Conservation (phyloP, 2,329 filamentous ascomycete species). For the Cordyceps fumosorosea region DNA sequence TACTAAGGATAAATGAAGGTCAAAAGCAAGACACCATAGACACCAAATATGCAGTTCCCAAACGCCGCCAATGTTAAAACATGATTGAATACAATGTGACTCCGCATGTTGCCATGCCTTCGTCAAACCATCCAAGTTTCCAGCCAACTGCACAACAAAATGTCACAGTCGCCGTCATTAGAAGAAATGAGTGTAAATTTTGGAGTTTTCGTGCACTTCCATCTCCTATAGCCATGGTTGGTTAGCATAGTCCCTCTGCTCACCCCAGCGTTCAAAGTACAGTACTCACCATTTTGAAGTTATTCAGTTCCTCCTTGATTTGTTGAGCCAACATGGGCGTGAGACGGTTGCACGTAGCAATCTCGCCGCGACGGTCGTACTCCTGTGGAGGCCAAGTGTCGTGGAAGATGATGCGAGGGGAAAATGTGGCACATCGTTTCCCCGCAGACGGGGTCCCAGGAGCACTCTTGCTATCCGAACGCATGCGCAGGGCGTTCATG, state of each 20-base stretch:
- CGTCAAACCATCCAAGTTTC: conserved; percentile 9
- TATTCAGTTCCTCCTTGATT: conserved; percentile 98
- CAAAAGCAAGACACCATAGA: conserved; percentile 46
- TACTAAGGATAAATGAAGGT: conserved; percentile 30
- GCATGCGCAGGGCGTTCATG: conserved; percentile 65
- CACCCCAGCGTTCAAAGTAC: not conserved
- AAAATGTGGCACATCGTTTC: conserved; percentile 70
- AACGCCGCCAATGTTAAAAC: conserved; percentile 45
- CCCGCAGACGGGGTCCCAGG: conserved; percentile 68
- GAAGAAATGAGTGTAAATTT: conserved; percentile 99
- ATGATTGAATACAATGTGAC: conserved; percentile 38
- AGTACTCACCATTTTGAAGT: conserved; percentile 75
- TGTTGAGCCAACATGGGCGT: conserved; percentile 97
- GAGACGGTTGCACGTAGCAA: conserved; percentile 94
- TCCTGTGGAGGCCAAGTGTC: conserved; percentile 95
- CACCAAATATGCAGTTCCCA: conserved; percentile 52
- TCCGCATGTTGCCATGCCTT: conserved; percentile 10
- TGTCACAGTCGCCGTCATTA: conserved; percentile 45
- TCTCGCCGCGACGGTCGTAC: conserved; percentile 91
- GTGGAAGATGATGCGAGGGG: conserved; percentile 86
- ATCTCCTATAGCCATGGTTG: conserved; percentile 67
- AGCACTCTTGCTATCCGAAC: conserved; percentile 70
- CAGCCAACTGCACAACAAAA: not conserved
- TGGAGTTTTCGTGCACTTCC: conserved; percentile 98
- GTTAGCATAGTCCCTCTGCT: conserved; percentile 30